Percentiles rank a stretch among this genome's conserved stretches.
Conservation (phyloP, 495 filamentous ascomycete species). For the Penicillium longicatenatum region DNA sequence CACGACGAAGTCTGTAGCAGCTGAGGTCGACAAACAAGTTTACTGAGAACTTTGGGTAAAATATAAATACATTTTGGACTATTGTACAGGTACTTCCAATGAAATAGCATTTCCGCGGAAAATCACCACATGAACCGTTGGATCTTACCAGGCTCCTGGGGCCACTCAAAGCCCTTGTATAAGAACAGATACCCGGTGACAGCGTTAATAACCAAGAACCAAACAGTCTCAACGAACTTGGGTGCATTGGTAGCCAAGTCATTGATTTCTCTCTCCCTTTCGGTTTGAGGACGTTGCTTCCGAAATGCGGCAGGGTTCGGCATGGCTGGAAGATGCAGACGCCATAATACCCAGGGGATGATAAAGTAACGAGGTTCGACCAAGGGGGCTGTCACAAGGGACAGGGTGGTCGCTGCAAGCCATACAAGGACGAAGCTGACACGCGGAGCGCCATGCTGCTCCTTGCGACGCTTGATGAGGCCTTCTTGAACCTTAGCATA, state of each 20-base stretch:
- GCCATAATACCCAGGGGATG: slow-evolving; percentile 92
- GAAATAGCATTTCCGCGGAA: background rate
- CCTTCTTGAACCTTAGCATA: slow-evolving; percentile 36
- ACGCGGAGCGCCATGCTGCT: slow-evolving; percentile 35
- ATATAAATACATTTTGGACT: background rate
- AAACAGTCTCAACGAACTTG: slow-evolving; percentile 71
- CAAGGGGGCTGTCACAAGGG: slow-evolving; percentile 82
- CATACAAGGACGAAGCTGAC: slow-evolving; percentile 66
- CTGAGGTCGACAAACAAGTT: too few relatives aligned
- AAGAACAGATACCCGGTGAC: slow-evolving; percentile 82
- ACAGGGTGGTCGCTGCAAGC: slow-evolving; percentile 70
- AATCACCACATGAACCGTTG: slow-evolving; percentile 95
- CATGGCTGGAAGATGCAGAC: slow-evolving; percentile 68
- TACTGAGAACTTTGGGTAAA: background rate
- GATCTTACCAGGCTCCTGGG: slow-evolving; percentile 71
- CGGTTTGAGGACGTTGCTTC: slow-evolving; percentile 21
- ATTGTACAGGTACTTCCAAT: background rate
- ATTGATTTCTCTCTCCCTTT: slow-evolving; percentile 29
- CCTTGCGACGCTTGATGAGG: slow-evolving; percentile 37
- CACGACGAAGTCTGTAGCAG: too few relatives aligned
- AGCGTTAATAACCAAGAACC: slow-evolving; percentile 73
- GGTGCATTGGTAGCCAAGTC: slow-evolving; percentile 38
- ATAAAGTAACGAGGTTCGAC: slow-evolving; percentile 97
- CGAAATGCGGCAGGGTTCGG: slow-evolving; percentile 36
- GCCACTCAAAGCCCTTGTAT: slow-evolving; percentile 78